Evolutionary conservation across 345 rosid genomes (phyloP).

Genomic region (Euphorbia pulcherrima): DNA sequence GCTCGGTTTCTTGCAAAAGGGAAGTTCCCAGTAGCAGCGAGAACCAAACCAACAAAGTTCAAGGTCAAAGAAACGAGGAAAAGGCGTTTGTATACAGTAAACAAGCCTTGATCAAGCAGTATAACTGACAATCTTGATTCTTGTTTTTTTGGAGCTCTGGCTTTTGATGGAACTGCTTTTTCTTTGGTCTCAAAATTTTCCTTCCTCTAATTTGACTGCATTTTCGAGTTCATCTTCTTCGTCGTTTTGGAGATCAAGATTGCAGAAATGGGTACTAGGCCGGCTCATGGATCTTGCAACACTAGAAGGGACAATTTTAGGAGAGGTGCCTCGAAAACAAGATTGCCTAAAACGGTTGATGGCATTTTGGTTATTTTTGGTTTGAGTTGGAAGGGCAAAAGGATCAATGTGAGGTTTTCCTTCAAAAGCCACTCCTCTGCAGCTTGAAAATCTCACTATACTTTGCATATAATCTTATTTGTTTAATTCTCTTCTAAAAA

Average conservation of each 20-base stretch:
- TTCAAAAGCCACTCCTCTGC: constrained; percentile 68
- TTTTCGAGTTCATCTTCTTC: constrained; percentile 20
- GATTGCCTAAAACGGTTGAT: constrained; percentile 31
- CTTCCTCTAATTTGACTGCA: constrained; percentile 38
- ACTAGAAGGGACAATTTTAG: constrained; percentile 40
- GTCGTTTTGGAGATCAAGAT: constrained; percentile 30
- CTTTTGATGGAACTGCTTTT: constrained; percentile 21
- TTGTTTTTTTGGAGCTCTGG: constrained; percentile 32
- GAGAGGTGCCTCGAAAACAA: constrained; percentile 31
- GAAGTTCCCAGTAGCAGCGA: constrained; percentile 58
- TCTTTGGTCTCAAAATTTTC: constrained; percentile 10
- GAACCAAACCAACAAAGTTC: constrained; percentile 48
- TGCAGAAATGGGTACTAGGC: constrained; percentile 71
- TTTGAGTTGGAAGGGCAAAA: constrained; percentile 28
- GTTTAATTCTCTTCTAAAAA: too few species aligned
- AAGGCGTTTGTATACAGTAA: constrained; percentile 75
- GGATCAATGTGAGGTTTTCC: constrained; percentile 50
- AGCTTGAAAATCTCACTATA: constrained; percentile 57
- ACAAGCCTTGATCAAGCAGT: constrained; percentile 74
- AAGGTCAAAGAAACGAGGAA: constrained; percentile 42
- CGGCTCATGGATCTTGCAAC: constrained; percentile 43
- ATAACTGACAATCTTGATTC: constrained; percentile 59
- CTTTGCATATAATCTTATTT: too few species aligned
- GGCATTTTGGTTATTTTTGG: not conserved
- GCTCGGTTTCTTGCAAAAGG: constrained; percentile 62